Base-by-base conservation (phyloP, 2,329 filamentous ascomycete species). In the Plenodomus biglobosus region DNA sequence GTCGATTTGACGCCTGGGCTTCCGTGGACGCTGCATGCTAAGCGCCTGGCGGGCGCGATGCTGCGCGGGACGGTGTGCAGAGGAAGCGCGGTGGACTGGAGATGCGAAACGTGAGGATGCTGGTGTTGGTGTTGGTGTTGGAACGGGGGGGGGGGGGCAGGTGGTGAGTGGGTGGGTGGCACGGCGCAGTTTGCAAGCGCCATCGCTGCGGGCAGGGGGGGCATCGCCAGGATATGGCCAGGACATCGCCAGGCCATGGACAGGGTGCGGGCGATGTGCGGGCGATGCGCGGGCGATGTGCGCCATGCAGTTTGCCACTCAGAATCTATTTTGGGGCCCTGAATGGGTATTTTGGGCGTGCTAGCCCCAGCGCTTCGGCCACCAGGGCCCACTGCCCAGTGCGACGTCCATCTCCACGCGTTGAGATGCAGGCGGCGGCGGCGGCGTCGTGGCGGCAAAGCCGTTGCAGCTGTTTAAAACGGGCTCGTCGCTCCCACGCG, bases 1-100 rank as follows among this genome's bases (percentile, higher is more conserved):
- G 62, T 61, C 56, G 41, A 60, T 49, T 49, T 64, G 62, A 27
- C 62, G 64, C 52, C 61, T 62, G 54, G 56, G 56, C 53, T 50
- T 54, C 59, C 38, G 59, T 32, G 27, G 27, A 32, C 27, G 27
- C 49, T 49, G 37, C 35, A 49, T 21, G 40, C 19, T 37, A 30
- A 5, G 16, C 17, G 20, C 42, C 37, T 40, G 34, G 40, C 18
- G 38, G 34, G 35, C 41, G 40, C 42, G 36, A 21, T 43, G 41
- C 27, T 32, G 27, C 27, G 27, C 27, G 27, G 27, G 36, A 11
- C 39, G 17, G 11, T 15, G 39, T 24, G 22, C 36, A 38, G 34
- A 21, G 21, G 36, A 13, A 39, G 39, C 39, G 38, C 27, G 18
- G 24, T 7, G 27, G 27, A 32, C 27, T 32, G 27, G 27, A 32